Base-by-base conservation (phyloP, 371 early-diverging fungal genomes). In the Circinella minor region DNA sequence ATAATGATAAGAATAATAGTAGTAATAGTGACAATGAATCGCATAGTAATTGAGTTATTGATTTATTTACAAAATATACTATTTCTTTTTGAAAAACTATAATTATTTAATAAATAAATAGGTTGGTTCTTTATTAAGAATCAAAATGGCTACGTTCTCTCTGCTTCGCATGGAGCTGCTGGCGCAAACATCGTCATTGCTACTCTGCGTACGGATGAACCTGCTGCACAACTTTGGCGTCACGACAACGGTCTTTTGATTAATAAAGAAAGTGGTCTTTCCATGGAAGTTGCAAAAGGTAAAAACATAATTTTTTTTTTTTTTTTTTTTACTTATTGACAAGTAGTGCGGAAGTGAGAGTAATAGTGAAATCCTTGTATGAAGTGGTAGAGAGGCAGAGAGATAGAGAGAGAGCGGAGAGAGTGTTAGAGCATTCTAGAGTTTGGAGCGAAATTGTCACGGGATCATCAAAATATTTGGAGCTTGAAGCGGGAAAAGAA, bases 91-190 rank as follows among this genome's bases (percentile, higher is more conserved):
- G 51, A 17, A 51, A 51, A 51, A 51, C 47, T 27, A 27, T 2
- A 27, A 27, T 27, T 27, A 27, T 27, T 27, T 27, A 27, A 43
- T 9, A 43, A 43, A 9, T 43, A 86, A 55, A 71, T 80, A 67
- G 82, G 80, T 66, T 87, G 86, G 85, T 88, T 89, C 71, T 89
- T 83, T 75, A 86, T 89, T 74, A 89, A 87, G 71, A 86, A 87
- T 37, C 71, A 68, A 55, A 85, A 85, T 36, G 82, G 81, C 64
- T 81, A 82, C 60, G 86, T 86, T 27, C 74, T 88, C 49, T 81
- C 83, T 67, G 77, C 81, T 39, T 80, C 81, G 20, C 71, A 78
- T 37, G 71, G 67, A 38, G 73, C 77, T 9, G 74, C 77, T 38
- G 80, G 83, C 39, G 71, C 71, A n/a, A 68, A 73, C 18, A 67